Evolutionary conservation across 768 basidiomycete genomes (phyloP), one percentile per base, ranked within the genome.

Genomic region (Hydnomerulius pinastri): DNA sequence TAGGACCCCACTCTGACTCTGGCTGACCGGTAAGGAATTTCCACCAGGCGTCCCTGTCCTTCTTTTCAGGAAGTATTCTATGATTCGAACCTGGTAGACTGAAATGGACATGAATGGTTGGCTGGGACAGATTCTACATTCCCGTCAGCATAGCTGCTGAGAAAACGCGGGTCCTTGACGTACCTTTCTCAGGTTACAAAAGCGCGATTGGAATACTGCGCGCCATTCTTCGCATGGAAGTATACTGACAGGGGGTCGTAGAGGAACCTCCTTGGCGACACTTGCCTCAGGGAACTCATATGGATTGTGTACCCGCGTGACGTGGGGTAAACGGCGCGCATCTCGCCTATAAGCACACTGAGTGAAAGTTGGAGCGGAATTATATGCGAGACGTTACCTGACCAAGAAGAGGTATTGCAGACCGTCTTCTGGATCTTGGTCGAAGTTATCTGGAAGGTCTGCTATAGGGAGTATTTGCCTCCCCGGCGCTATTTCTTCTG

Each of bases 391-490:
- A 43, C 57, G 73, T 44, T 63, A 90, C 90, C 90, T 79, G 36
- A 92, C 90, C 43, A 81, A 81, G 67, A 92, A 91, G 36, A 92
- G 74, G 65, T 92, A 92, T 59, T 92, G 78, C 77, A 87, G 57
- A 2, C 90, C 90, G 68, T 92, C 85, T 59, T 68, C 65, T 0
- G 90, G 89, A 42, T 77, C 77, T 21, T 73, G 80, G 55, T 81
- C 70, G 62, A 86, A 92, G 61, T 86, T 75, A 17, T 71, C 63
- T n/a, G 89, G 87, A 43, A 92, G 77, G 59, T 83, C 77, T 17
- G 90, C 90, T n/a, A 92, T 87, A 15, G 90, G 90, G 3, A 92
- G 75, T 21, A 80, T 86, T 67, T 90, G 89, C 55, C 71, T 81
- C 36, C 88, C 88, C 43, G 81, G 77, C 7, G 76, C 65, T 13